Percentiles rank a stretch among this genome's conserved stretches.
Evolutionary conservation across 306 rosid species (phyloP).

Genomic region (Prosopis cineraria): DNA sequence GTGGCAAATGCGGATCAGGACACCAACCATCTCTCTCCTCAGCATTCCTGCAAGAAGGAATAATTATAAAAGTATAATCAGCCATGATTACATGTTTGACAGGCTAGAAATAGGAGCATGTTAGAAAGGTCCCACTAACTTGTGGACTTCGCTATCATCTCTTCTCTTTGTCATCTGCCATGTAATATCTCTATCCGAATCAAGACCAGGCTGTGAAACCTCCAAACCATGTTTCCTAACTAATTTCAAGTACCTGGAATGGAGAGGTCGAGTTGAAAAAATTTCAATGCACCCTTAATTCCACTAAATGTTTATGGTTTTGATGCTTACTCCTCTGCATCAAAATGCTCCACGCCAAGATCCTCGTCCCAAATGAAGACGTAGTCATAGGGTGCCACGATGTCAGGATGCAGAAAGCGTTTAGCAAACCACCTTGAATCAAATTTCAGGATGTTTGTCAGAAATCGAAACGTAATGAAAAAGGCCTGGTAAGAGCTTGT

Average conservation of each 20-base stretch:
- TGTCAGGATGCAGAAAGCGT: conserved; percentile 90
- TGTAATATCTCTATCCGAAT: conserved; percentile 57
- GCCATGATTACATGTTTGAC: neutral
- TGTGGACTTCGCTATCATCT: conserved; percentile 73
- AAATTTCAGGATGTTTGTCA: conserved; percentile 36
- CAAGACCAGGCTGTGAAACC: conserved; percentile 91
- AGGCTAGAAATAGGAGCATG: conserved; percentile 14
- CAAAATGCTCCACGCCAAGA: conserved; percentile 76
- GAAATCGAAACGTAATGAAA: conserved; percentile 23
- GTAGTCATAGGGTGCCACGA: conserved; percentile 84
- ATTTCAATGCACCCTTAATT: conserved; percentile 17
- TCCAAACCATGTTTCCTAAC: conserved; percentile 84
- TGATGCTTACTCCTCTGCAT: conserved; percentile 78
- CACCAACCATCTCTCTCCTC: conserved; percentile 81
- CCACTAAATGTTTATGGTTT: conserved; percentile 6
- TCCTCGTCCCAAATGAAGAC: conserved; percentile 96
- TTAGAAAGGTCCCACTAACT: conserved; percentile 48
- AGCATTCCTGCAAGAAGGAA: conserved; percentile 52
- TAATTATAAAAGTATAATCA: neutral
- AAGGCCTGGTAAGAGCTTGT: conserved; percentile 12
- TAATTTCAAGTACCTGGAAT: conserved; percentile 66
- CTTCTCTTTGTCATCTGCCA: conserved; percentile 88
- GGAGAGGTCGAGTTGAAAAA: conserved; percentile 15
- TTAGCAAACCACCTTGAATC: conserved; percentile 90
- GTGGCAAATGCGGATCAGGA: conserved; percentile 67